These are phyloP conservation scores for Fraxinus dipetala DNA, from an alignment of 305 asterid genomes.

Conservation along the genomic window DNA sequence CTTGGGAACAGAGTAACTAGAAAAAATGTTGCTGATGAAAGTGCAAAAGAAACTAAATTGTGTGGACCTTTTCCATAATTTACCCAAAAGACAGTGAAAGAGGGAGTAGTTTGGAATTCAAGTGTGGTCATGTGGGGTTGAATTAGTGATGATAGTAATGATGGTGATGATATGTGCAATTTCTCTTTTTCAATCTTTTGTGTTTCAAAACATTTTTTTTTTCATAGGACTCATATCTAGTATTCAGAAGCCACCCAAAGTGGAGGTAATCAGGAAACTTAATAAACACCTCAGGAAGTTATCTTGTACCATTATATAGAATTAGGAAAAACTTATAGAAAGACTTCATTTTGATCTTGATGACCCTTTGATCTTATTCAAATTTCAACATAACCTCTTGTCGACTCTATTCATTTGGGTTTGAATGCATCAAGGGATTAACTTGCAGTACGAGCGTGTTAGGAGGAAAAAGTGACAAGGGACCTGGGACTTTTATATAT, in stretches of 20 bases:
- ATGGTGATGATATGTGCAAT: constrained; percentile 44
- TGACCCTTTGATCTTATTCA: not conserved
- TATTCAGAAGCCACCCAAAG: constrained; percentile 29
- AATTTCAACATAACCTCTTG: not conserved
- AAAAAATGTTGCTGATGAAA: not conserved
- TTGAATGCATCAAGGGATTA: not conserved
- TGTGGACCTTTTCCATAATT: not conserved
- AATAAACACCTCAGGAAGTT: not conserved
- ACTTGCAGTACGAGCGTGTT: not conserved
- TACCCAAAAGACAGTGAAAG: constrained; percentile 15
- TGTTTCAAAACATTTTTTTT: not conserved
- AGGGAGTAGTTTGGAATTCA: constrained; percentile 46
- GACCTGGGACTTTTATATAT: not conserved
- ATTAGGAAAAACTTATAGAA: not conserved
- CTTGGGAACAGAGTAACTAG: not conserved
- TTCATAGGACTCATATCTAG: constrained; percentile 30
- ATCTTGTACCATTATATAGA: not conserved
- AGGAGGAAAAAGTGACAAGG: not conserved
- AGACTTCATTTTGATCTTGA: not conserved
- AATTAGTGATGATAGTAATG: constrained; percentile 52
- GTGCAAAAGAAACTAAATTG: not conserved
- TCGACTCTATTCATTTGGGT: not conserved
- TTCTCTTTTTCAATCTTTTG: constrained; percentile 27
- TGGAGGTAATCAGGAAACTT: constrained; percentile 18
- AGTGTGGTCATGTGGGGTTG: constrained; percentile 34